Conservation (phyloP, 2,329 filamentous ascomycete genomes). For the Elsinoe australis region DNA sequence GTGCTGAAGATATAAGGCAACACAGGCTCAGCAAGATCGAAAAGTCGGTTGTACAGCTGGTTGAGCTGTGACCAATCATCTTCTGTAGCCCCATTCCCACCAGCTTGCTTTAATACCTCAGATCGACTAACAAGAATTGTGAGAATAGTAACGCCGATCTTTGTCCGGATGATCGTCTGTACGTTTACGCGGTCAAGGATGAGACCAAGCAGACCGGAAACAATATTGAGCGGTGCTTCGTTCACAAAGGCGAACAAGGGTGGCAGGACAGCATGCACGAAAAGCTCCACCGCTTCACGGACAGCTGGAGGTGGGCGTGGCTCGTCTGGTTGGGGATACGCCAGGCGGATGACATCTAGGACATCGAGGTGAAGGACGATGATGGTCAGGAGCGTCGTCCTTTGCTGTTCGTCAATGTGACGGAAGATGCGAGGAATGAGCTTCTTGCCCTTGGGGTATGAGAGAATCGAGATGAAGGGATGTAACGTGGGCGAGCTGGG, state of each 20-base stretch:
- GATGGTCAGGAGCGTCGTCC: slow-evolving; percentile 91
- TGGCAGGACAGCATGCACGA: slow-evolving; percentile 80
- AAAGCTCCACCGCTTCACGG: slow-evolving; percentile 88
- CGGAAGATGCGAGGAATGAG: slow-evolving; percentile 91
- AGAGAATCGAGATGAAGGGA: slow-evolving; percentile 93
- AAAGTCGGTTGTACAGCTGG: slow-evolving; percentile 73
- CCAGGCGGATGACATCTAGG: slow-evolving; percentile 79
- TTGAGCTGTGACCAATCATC: slow-evolving; percentile 77
- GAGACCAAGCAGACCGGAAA: slow-evolving; percentile 80
- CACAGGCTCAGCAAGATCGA: slow-evolving; percentile 76
- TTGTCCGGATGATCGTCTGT: slow-evolving; percentile 73
- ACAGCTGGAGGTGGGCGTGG: slow-evolving; percentile 64
- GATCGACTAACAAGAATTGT: slow-evolving; percentile 92
- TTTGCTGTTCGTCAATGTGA: slow-evolving; percentile 84
- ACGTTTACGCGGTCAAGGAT: slow-evolving; percentile 76
- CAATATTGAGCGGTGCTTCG: slow-evolving; percentile 82
- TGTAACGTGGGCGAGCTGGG: slow-evolving; percentile 62
- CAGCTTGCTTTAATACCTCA: slow-evolving; percentile 80
- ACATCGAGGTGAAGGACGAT: slow-evolving; percentile 89
- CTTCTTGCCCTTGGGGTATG: slow-evolving; percentile 93
- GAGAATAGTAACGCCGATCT: slow-evolving; percentile 80
- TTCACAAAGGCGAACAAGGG: slow-evolving; percentile 83
- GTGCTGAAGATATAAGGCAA: slow-evolving; percentile 84
- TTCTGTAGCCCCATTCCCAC: slow-evolving; percentile 56
- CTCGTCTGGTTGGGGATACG: slow-evolving; percentile 63